These are phyloP conservation scores for Naematelia aurantialba DNA, from an alignment of 768 basidiomycete genomes.

Conservation along the genomic window DNA sequence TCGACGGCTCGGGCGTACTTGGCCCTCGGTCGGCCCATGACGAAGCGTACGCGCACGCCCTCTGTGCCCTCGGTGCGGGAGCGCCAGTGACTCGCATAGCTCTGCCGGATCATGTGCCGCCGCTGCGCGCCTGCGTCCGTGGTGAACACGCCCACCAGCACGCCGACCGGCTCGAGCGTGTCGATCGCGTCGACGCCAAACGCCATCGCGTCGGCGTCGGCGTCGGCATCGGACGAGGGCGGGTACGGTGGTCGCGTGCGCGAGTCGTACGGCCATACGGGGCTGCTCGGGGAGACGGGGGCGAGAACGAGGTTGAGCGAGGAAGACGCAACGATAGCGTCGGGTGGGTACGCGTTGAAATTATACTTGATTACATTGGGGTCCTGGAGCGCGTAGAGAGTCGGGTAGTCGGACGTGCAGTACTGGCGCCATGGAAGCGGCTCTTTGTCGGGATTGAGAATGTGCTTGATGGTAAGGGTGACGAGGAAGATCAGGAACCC, in stretches of 20 bases:
- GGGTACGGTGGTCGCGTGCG: constrained; percentile 26
- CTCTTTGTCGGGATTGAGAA: constrained; percentile 93
- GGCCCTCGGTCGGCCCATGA: constrained; percentile 76
- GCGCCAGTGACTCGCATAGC: constrained; percentile 84
- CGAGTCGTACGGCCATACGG: constrained; percentile 36
- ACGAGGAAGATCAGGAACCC: constrained; percentile 75
- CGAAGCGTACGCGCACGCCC: constrained; percentile 79
- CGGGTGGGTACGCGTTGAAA: neutral
- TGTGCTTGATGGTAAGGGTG: constrained; percentile 82
- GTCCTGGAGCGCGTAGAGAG: constrained; percentile 33
- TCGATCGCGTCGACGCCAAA: too few species aligned
- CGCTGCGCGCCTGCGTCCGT: constrained; percentile 80
- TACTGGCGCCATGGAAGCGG: constrained; percentile 91
- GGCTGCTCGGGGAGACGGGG: constrained; percentile 35
- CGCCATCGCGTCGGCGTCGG: too few species aligned
- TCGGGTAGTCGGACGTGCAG: constrained; percentile 61
- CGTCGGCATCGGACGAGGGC: constrained; percentile 49
- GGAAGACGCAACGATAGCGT: constrained; percentile 51
- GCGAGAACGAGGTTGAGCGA: constrained; percentile 31
- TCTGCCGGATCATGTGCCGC: constrained; percentile 78
- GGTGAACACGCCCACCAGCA: constrained; percentile 86
- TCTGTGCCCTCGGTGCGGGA: constrained; percentile 67
- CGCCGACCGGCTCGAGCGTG: constrained; percentile 68
- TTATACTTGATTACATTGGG: constrained; percentile 5
- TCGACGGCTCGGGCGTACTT: constrained; percentile 74